phyloP scores from a whole-genome alignment of 1,284 basidiomycete species.

The Pyrrhoderma lamaoense region DNA sequence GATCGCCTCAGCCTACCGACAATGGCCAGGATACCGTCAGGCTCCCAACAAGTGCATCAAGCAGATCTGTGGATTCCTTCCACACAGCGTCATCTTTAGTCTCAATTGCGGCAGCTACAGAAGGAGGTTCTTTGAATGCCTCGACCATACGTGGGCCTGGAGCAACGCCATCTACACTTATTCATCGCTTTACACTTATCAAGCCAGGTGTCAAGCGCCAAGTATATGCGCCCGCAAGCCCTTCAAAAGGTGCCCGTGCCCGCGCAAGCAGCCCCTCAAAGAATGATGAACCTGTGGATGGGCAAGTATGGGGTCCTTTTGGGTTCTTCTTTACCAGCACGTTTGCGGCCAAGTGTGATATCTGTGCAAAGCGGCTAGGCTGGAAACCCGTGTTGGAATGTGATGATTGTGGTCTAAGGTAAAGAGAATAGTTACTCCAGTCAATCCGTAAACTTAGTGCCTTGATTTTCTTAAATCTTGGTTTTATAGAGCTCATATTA shows the following conservation, averaged over 20 bases:
- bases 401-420: conserved; percentile 80
- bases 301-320: conserved; percentile 58
- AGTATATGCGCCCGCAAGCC: conserved; percentile 29
- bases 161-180: conserved; percentile 40
- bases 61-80: conserved; percentile 55
- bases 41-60: conserved; percentile 18
- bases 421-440: too few species aligned
- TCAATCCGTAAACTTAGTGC: conserved; percentile 18
- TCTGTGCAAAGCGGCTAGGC: conserved; percentile 75
- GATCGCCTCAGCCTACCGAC: conserved; percentile 44
- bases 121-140: conserved; percentile 46
- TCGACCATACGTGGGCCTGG: conserved; percentile 35
- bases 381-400: conserved; percentile 82
- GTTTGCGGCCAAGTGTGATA: conserved; percentile 68
- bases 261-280: conserved; percentile 11
- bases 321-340: conserved; percentile 71
- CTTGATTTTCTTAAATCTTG: too few species aligned
- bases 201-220: conserved; percentile 62
- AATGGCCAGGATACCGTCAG: conserved; percentile 24
- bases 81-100: conserved; percentile 52
- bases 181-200: conserved; percentile 82
- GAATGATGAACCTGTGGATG: conserved; percentile 12
- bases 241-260: conserved; percentile 3
- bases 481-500: conserved; percentile 64
- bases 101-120: conserved; percentile 60